Evolutionary conservation across 1,284 basidiomycete genomes (phyloP).

Genomic region (Marasmius oreades): DNA sequence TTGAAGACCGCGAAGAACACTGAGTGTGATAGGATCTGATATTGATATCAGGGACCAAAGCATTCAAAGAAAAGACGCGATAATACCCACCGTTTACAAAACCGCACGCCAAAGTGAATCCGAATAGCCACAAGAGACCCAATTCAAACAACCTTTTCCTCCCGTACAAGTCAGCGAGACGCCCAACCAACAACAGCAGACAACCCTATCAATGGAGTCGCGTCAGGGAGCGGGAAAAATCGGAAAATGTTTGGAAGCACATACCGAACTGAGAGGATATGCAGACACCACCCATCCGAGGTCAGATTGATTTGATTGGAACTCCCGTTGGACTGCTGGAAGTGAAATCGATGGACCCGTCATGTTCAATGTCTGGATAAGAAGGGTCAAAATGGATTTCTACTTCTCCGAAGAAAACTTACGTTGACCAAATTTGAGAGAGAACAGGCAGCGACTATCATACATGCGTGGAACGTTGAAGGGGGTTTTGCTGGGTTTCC

Average conservation of each 20-base stretch:
- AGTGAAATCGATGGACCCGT: slow-evolving; percentile 43
- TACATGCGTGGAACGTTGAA: no score
- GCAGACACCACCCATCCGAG: slow-evolving; percentile 64
- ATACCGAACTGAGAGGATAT: slow-evolving; percentile 44
- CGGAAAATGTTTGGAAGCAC: slow-evolving; percentile 2
- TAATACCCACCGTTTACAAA: slow-evolving; percentile 25
- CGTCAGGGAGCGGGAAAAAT: no score
- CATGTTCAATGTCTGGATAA: slow-evolving; percentile 27
- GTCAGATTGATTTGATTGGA: slow-evolving; percentile 38
- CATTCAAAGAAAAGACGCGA: background rate
- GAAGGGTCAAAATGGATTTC: background rate
- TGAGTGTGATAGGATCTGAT: slow-evolving; percentile 21
- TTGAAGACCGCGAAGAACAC: slow-evolving; percentile 28
- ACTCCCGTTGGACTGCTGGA: slow-evolving; percentile 47
- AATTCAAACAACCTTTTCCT: slow-evolving; percentile 48
- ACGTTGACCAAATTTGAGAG: no score
- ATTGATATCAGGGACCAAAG: no score
- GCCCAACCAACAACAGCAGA: slow-evolving; percentile 53
- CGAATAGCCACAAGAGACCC: slow-evolving; percentile 36
- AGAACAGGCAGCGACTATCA: no score
- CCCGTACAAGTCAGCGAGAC: slow-evolving; percentile 59
- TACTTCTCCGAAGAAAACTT: background rate
- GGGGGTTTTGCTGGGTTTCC: no score
- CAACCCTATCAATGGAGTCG: slow-evolving; percentile 44
- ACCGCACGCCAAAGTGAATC: slow-evolving; percentile 37